A percentile compares a stretch with the other conserved stretches of the same genome.
phyloP scores from a whole-genome alignment of 495 filamentous ascomycete species.

The Endocarpon pusillum region DNA sequence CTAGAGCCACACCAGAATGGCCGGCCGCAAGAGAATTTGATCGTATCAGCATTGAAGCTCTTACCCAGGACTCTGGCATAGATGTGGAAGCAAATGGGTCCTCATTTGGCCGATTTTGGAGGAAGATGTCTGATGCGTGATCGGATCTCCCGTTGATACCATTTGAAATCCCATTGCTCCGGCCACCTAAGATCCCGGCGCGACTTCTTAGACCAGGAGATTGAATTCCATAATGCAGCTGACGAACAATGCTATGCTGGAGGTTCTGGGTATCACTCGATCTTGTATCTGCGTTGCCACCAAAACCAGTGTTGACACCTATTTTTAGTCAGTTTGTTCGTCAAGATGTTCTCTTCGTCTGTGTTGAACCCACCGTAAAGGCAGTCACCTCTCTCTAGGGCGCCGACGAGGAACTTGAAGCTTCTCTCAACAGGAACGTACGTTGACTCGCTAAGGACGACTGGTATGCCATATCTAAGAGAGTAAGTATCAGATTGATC shows the following conservation, averaged over 20 bases:
- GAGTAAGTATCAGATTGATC: too few species aligned
- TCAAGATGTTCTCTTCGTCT: too few species aligned
- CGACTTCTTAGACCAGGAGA: conserved; percentile 13
- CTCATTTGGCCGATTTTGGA: conserved; percentile 5
- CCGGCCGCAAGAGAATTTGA: conserved; percentile 38
- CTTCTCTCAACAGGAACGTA: background rate
- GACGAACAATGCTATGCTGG: conserved; percentile 34
- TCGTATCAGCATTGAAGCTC: conserved; percentile 38
- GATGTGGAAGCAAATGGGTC: conserved; percentile 10
- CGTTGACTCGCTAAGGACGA: too few species aligned
- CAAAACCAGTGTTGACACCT: conserved; percentile 52
- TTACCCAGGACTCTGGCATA: conserved; percentile 35
- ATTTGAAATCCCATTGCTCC: too few species aligned
- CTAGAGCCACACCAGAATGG: conserved; percentile 36
- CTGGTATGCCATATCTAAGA: too few species aligned
- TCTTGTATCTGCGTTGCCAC: conserved; percentile 44
- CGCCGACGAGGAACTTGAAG: background rate
- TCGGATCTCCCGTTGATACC: background rate
- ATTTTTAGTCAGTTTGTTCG: too few species aligned
- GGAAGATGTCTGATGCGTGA: conserved; percentile 9
- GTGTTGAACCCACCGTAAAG: background rate
- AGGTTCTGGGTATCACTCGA: conserved; percentile 24
- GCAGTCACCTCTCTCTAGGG: background rate
- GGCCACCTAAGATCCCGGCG: background rate
- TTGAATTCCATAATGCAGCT: conserved; percentile 34